Conservation (phyloP, 345 rosid genomes). For the Eucalyptus lansdowneana region DNA sequence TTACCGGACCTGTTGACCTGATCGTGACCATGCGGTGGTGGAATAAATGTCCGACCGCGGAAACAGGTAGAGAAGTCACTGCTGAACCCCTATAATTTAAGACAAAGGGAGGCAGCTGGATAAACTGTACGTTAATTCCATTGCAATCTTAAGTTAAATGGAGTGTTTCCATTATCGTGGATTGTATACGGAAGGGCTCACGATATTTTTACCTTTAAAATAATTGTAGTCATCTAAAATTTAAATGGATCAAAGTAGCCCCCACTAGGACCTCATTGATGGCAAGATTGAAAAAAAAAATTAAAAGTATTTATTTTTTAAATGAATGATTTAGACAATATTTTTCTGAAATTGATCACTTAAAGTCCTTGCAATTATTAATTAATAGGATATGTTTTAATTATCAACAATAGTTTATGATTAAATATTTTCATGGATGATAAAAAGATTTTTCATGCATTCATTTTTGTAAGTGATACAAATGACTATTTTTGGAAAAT, state of each 20-base stretch:
- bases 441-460: no score
- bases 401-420: no score
- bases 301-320: no score
- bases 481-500: no score
- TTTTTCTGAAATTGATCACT: no score
- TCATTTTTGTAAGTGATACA: no score
- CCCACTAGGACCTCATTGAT: not conserved
- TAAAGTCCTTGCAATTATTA: no score
- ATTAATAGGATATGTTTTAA: no score
- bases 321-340: no score
- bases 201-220: not conserved
- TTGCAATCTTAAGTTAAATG: not conserved
- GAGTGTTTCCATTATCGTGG: not conserved
- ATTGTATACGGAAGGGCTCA: not conserved
- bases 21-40: not conserved
- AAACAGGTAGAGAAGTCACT: not conserved
- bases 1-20: not conserved
- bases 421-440: accelerated
- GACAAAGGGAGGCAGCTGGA: not conserved
- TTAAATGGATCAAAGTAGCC: not conserved
- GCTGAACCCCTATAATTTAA: not conserved
- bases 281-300: not conserved
- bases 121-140: not conserved
- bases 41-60: not conserved
- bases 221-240: not conserved